Evolutionary conservation across 352 stramenopile species (phyloP), one percentile per base, ranked within the genome.

Genomic region (Globisporangium viniferum): DNA sequence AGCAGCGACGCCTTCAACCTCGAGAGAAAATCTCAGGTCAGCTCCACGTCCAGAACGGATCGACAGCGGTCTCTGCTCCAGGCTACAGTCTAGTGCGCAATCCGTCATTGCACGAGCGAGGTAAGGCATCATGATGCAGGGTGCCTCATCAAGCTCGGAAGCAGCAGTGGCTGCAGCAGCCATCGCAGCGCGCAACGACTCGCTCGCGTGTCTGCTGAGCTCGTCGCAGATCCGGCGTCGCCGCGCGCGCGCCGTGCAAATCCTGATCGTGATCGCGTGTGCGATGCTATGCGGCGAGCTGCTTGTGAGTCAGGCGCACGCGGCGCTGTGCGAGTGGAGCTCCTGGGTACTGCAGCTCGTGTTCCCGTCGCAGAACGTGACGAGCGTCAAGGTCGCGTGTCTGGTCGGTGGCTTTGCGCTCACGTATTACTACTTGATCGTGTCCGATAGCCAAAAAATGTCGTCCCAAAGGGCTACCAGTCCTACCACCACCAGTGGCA

Each of bases 281-380:
- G 49, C 46, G 51, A 22, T 59, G 15, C 31, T 72, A 27, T 31
- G 18, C 2, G 24, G 55, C 0, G 53, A 72, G 44, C 33, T 62
- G 18, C 14, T 60, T 27, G 39, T 61, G 15, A 27, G 20, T 14
- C 14, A 24, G 4, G 9, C 10, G n/a, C 57, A 18, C 18, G 9
- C 22, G 10, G 24, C 62, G 20, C 59, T 73, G n/a, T 22, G 9
- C 33, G 56, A 49, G 39, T 82, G 71, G 70, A 27, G 63, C 39
- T 71, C 62, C 29, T 80, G 64, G 68, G 20, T 82, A 2, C 6
- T 75, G 39, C 39, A 46, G 49, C 71, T 86, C 41, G 59, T 86
- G 59, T 88, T 88, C 64, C 80, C 80, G 46, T 86, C 78, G 22
- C 69, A 73, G 2, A 63, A 83, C 22, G 71, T 88, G 53, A 88